Evolutionary conservation across 352 stramenopile species (phyloP), one percentile per base, ranked within the genome.

Genomic region (Globisporangium solare): DNA sequence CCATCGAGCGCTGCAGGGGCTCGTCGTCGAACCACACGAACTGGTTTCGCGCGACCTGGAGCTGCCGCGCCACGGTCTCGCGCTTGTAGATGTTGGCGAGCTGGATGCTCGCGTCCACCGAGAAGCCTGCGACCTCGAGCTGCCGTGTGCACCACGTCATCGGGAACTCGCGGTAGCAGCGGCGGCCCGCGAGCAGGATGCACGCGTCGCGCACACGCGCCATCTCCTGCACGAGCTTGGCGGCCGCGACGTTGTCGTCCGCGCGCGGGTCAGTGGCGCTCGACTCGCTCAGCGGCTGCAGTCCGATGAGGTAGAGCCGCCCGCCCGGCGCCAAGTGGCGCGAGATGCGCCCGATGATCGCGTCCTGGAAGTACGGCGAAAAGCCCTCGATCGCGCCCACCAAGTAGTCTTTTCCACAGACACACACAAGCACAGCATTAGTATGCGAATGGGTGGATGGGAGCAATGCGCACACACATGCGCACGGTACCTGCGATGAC

Each of bases 311-410:
- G 58, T 97, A 97, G 52, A 97, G 60, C n/a, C 86, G 69, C 8
- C 92, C 92, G 58, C 85, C 86, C 7, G 86, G 84, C 37, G 76
- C 77, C 11, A 98, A 63, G 54, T 92, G 68, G 6, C 67, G 67
- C 20, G 77, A 60, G n/a, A 98, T 71, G 53, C 91, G 76, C 20
- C 62, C 58, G 54, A 70, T 77, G 45, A 86, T 72, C 43, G 78
- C 65, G 54, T 86, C 76, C 70, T 72, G 54, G 59, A 83, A 92
- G 65, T 95, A 98, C 0, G 92, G 89, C 35, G 76, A 82, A 67
- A 97, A 97, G 18, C 89, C 92, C 61, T 97, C 92, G 54, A 98
- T 92, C 12, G 92, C 89, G 47, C 92, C 92, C 22, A 98, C 76
- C 4, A 98, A 70, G 66, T 98, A 98, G 66, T 98, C 92, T 80